Evolutionary conservation across 345 rosid species (phyloP).

Genomic region (Psidium guajava): DNA sequence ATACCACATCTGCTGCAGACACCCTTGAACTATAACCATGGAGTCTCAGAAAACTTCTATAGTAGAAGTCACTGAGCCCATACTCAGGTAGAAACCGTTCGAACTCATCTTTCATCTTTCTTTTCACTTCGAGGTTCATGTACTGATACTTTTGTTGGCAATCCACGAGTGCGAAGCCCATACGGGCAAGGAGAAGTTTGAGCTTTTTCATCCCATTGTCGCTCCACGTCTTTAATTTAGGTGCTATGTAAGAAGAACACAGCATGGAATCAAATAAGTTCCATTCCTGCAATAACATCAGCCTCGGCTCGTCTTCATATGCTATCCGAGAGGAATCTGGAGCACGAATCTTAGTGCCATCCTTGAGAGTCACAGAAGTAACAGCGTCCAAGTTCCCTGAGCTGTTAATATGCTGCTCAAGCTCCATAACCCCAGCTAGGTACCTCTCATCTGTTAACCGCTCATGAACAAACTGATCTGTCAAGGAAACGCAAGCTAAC

Average conservation of each 20-base stretch:
- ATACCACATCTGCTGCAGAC: conserved; percentile 93
- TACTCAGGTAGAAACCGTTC: conserved; percentile 81
- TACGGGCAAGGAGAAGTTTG: conserved; percentile 85
- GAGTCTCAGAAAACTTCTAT: conserved; percentile 65
- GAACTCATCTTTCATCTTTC: conserved; percentile 85
- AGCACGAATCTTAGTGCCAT: conserved; percentile 81
- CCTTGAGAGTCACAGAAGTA: conserved; percentile 72
- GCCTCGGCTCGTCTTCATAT: conserved; percentile 84
- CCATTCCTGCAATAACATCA: conserved; percentile 93
- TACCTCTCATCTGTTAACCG: conserved; percentile 92
- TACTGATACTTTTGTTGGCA: conserved; percentile 95
- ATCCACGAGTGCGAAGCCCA: conserved; percentile 92
- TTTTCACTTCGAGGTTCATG: conserved; percentile 82
- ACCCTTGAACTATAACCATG: conserved; percentile 94
- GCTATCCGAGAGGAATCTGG: conserved; percentile 82
- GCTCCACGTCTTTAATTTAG: conserved; percentile 91
- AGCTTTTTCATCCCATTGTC: conserved; percentile 94
- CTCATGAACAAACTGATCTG: conserved; percentile 96
- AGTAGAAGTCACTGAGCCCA: conserved; percentile 80
- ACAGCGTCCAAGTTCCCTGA: conserved; percentile 72
- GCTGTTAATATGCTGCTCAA: conserved; percentile 84
- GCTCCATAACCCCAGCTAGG: conserved; percentile 94
- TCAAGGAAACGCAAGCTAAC: conserved; percentile 87
- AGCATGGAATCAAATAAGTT: conserved; percentile 92
- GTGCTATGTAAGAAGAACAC: conserved; percentile 77